Percentiles rank a stretch among this genome's conserved stretches.
Evolutionary conservation across 2,329 filamentous ascomycete species (phyloP).

Genomic region (Penicillium griseofulvum): DNA sequence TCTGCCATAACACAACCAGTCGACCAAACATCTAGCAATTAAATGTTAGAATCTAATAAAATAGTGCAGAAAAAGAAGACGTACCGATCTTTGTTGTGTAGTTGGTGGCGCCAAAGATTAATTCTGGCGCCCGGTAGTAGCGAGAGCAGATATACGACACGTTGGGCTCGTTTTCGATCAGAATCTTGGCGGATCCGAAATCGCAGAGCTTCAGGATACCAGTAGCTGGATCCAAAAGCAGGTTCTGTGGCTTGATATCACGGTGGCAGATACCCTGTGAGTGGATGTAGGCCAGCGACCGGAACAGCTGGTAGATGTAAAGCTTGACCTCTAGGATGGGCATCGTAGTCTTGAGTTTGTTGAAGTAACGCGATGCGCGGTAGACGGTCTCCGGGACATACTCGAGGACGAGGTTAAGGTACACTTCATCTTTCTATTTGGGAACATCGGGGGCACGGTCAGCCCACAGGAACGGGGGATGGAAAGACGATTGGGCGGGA

Average conservation of each 20-base stretch:
- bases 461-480: conserved; percentile 5
- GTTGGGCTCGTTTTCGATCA: conserved; percentile 98
- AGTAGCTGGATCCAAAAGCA: conserved; percentile 85
- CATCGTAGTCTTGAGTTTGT: conserved; percentile 99
- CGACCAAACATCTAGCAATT: conserved; percentile 84
- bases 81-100: conserved; percentile 99
- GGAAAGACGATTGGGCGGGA: background rate
- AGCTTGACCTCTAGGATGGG: conserved; percentile 98
- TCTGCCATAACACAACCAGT: conserved; percentile 99
- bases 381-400: conserved; percentile 99
- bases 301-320: conserved; percentile 99
- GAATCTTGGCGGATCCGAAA: conserved; percentile 97
- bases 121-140: conserved; percentile 95
- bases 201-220: conserved; percentile 97
- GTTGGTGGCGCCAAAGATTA: conserved; percentile 98
- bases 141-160: conserved; percentile 99
- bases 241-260: conserved; percentile 98
- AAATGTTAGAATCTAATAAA: background rate
- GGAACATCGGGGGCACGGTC: background rate
- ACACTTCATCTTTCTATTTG: conserved; percentile 89
- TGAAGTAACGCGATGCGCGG: conserved; percentile 96
- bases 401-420: conserved; percentile 96
- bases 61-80: conserved; percentile 29
- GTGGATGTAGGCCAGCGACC: conserved; percentile 96
- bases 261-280: conserved; percentile 98